Percentiles rank a stretch among this genome's conserved stretches.
phyloP scores from a whole-genome alignment of 139 green algal genomes.

The Chlorella sp. region DNA sequence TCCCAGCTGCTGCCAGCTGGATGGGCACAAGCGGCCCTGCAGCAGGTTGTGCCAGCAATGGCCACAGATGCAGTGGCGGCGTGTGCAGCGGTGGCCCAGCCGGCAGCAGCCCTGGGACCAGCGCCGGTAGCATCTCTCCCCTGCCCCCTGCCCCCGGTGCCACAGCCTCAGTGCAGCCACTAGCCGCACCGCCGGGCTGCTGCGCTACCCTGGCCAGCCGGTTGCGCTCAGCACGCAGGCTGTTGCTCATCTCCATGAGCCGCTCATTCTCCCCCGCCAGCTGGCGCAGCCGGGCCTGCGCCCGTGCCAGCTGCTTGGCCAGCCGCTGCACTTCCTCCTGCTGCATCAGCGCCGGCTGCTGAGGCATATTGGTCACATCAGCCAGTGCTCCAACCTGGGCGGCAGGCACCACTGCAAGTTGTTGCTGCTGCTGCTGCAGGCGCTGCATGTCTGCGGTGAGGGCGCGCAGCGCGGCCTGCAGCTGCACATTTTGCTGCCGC shows the following conservation, averaged over 20 bases:
- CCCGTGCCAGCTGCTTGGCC: constrained; percentile 20
- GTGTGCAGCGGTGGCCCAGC: neutral
- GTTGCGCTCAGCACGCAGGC: constrained; percentile 63
- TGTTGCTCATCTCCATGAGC: constrained; percentile 82
- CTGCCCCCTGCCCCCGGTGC: neutral
- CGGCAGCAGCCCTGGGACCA: neutral
- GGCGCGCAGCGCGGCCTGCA: neutral
- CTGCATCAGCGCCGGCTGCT: neutral
- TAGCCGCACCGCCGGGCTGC: neutral
- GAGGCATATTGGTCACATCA: neutral
- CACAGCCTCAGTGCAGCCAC: neutral
- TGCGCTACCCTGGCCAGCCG: neutral
- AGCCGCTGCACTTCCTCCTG: constrained; percentile 34
- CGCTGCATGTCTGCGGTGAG: constrained; percentile 30
- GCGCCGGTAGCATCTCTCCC: neutral
- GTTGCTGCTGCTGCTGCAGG: constrained; percentile 25
- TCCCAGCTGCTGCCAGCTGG: neutral
- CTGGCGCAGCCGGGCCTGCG: constrained; percentile 21
- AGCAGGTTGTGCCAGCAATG: neutral
- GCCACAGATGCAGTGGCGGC: neutral
- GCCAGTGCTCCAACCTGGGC: neutral
- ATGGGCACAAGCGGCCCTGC: neutral
- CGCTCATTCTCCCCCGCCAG: constrained; percentile 66
- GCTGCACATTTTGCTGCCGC: constrained; percentile 24
- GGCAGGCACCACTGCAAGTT: constrained; percentile 24